These are phyloP conservation scores for Canna indica DNA, from an alignment of 176 grass and related monocot species.

Conservation along the genomic window DNA sequence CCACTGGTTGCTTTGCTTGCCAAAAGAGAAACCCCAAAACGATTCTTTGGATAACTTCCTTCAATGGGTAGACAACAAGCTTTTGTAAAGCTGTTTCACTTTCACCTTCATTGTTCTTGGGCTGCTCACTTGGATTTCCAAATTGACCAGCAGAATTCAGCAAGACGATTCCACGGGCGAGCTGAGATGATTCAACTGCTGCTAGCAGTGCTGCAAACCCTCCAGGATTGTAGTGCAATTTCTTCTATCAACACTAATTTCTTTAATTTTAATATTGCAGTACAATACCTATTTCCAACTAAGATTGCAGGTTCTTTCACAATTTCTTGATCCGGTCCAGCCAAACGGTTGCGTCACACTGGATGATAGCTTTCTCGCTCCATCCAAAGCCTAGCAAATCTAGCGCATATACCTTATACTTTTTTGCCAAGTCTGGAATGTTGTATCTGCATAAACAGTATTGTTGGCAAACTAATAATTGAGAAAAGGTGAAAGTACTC, in stretches of 20 bases:
- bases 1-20: constrained; percentile 95
- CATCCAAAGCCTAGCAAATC: constrained; percentile 93
- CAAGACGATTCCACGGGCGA: too few relatives aligned
- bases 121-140: too few relatives aligned
- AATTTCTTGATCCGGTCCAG: constrained; percentile 81
- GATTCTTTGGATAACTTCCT: constrained; percentile 56
- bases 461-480: not conserved
- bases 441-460: constrained; percentile 57
- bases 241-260: not conserved
- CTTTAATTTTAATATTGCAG: not conserved
- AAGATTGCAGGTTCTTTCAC: constrained; percentile 72
- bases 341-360: constrained; percentile 82
- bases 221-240: constrained; percentile 32
- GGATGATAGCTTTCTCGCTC: constrained; percentile 92
- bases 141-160: too few relatives aligned
- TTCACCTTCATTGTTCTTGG: too few relatives aligned
- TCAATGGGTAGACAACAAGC: constrained; percentile 53
- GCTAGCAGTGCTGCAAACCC: too few relatives aligned
- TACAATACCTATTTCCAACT: constrained; percentile 93
- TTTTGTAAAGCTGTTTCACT: constrained; percentile 30
- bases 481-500: not conserved
- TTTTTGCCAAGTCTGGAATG: constrained; percentile 87
- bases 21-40: too few relatives aligned
- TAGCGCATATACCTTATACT: constrained; percentile 85
- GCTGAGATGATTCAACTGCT: too few relatives aligned